These are phyloP conservation scores for Cladobotryum protrusum DNA, from an alignment of 2,329 filamentous ascomycete species.

Conservation along the genomic window DNA sequence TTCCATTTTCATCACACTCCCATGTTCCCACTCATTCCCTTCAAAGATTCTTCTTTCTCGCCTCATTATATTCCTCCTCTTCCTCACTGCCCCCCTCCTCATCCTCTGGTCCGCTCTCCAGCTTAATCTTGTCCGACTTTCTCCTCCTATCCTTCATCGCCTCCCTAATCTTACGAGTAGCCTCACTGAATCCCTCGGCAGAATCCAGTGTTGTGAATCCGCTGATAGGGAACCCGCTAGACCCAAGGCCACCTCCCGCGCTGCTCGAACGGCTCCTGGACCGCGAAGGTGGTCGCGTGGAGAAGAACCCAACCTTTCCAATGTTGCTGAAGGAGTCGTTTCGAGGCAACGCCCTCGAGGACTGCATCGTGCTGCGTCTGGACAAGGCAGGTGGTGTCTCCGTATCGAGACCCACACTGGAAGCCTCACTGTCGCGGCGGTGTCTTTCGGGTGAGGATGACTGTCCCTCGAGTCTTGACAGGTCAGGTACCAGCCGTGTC, in stretches of 20 bases:
- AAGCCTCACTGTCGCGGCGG: conserved; percentile 45
- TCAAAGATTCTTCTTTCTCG: conserved; percentile 36
- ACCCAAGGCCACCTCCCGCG: conserved; percentile 55
- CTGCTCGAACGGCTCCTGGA: conserved; percentile 65
- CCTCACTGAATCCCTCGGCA: conserved; percentile 70
- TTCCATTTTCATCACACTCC: neutral
- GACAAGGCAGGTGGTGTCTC: conserved; percentile 36
- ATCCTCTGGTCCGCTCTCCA: conserved; percentile 29
- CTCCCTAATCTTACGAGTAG: conserved; percentile 74
- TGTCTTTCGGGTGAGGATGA: conserved; percentile 20
- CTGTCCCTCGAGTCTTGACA: conserved; percentile 31
- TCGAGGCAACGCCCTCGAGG: conserved; percentile 57
- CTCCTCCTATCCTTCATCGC: conserved; percentile 66
- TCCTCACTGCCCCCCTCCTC: conserved; percentile 35
- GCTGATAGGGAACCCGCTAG: conserved; percentile 58
- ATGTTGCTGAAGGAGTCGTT: conserved; percentile 95
- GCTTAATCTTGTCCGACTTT: conserved; percentile 41
- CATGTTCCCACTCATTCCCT: neutral
- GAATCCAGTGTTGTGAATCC: conserved; percentile 63
- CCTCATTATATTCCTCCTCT: conserved; percentile 36
- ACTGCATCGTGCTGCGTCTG: conserved; percentile 47
- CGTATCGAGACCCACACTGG: conserved; percentile 31
- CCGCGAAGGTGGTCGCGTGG: conserved; percentile 79
- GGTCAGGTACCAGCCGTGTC: conserved; percentile 59
- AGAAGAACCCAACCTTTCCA: conserved; percentile 81